Conservation (phyloP, 441 rosid genomes). For the Isatis lusitanica region DNA sequence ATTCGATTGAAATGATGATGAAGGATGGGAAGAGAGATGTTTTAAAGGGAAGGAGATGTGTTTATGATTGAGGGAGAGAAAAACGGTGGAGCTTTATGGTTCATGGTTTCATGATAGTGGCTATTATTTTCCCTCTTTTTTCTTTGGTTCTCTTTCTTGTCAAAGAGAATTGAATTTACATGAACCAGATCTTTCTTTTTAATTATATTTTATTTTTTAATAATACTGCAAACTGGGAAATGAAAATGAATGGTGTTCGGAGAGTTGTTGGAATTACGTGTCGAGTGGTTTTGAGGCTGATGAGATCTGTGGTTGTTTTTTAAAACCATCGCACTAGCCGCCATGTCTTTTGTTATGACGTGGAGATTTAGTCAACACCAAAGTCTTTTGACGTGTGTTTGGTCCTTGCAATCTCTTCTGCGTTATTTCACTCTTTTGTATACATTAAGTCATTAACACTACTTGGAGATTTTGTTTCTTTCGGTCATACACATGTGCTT, state of each 20-base stretch:
- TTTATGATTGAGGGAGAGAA: slow-evolving; percentile 19
- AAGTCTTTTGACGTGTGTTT: neutral
- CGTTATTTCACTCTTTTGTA: neutral
- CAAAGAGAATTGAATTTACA: neutral
- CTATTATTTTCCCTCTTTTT: neutral
- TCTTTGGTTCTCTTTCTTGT: neutral
- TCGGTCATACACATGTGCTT: neutral
- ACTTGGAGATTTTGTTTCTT: neutral
- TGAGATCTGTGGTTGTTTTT: slow-evolving; percentile 30
- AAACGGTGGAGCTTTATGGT: slow-evolving; percentile 32
- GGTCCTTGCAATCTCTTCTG: slow-evolving; percentile 13
- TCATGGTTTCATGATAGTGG: slow-evolving; percentile 23
- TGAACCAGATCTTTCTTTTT: neutral
- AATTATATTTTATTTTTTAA: neutral
- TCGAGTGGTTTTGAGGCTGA: slow-evolving; percentile 7
- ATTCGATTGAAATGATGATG: neutral
- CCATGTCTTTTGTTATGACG: slow-evolving; percentile 22
- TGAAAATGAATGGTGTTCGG: slow-evolving; percentile 30
- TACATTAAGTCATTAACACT: neutral
- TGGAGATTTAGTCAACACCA: slow-evolving; percentile 35
- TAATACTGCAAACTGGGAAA: slow-evolving; percentile 15
- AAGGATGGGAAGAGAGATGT: slow-evolving; percentile 5
- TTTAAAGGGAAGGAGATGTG: neutral
- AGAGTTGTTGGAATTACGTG: slow-evolving; percentile 14
- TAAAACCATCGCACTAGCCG: neutral